These are phyloP conservation scores for Psilocybe azurescens DNA, from an alignment of 768 basidiomycete genomes.

Conservation along the genomic window DNA sequence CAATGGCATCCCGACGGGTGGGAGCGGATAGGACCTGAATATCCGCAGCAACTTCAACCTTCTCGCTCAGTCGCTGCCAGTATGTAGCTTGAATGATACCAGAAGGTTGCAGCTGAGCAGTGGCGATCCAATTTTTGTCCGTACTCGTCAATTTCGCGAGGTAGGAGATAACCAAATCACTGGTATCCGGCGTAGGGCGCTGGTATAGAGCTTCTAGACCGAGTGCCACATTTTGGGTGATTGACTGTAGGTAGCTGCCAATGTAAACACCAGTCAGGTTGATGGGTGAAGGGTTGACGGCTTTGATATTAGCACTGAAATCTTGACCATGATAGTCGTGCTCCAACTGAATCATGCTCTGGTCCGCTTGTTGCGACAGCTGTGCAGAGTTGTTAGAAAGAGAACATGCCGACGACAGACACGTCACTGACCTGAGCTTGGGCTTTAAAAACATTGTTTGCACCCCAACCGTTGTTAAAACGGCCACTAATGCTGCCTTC, in stretches of 20 bases:
- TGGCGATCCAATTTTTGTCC: slow-evolving; percentile 90
- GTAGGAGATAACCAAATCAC: slow-evolving; percentile 78
- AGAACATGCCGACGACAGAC: not conserved
- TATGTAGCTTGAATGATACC: slow-evolving; percentile 92
- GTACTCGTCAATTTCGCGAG: slow-evolving; percentile 78
- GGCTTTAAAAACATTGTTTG: slow-evolving; percentile 78
- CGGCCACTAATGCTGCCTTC: slow-evolving; percentile 90
- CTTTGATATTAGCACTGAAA: slow-evolving; percentile 85
- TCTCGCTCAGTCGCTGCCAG: slow-evolving; percentile 94
- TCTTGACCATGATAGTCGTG: slow-evolving; percentile 93
- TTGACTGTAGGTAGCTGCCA: slow-evolving; percentile 89
- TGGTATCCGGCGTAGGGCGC: slow-evolving; percentile 70
- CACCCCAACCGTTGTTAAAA: slow-evolving; percentile 88
- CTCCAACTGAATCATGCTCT: slow-evolving; percentile 93
- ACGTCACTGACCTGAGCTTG: slow-evolving; percentile 81
- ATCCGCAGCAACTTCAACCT: slow-evolving; percentile 97
- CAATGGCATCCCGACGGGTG: slow-evolving; percentile 85
- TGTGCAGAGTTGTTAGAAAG: slow-evolving; percentile 37
- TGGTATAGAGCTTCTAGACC: slow-evolving; percentile 89
- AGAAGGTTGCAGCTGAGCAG: slow-evolving; percentile 82
- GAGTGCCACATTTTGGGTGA: slow-evolving; percentile 88
- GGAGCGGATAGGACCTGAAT: slow-evolving; percentile 82
- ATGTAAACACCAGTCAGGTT: slow-evolving; percentile 93
- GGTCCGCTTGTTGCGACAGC: slow-evolving; percentile 78
- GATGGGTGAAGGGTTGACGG: slow-evolving; percentile 87